These are phyloP conservation scores for Coniosporium tulheliwenetii DNA, from an alignment of 2,329 filamentous ascomycete genomes.

Conservation along the genomic window DNA sequence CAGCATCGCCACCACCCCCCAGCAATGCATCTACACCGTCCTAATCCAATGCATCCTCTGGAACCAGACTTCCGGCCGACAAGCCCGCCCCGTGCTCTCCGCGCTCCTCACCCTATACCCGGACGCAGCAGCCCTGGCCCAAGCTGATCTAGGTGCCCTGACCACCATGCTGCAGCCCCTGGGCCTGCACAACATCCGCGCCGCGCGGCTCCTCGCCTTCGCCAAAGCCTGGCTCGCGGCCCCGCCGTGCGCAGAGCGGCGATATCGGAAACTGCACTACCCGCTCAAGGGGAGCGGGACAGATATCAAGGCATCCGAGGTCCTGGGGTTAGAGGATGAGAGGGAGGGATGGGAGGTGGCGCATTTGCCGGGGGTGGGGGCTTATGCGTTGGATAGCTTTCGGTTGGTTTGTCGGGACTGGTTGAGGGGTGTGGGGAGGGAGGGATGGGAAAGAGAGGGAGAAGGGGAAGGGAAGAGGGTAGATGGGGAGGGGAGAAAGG, in stretches of 20 bases:
- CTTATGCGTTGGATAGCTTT: slow-evolving; percentile 81
- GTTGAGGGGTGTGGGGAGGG: slow-evolving; percentile 48
- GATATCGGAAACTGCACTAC: slow-evolving; percentile 32
- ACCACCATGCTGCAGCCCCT: not conserved
- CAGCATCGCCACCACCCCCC: not conserved
- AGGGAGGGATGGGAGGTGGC: slow-evolving; percentile 63
- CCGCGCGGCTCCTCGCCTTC: not conserved
- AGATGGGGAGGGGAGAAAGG: slow-evolving; percentile 29
- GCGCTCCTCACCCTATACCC: not conserved
- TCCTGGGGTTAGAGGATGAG: slow-evolving; percentile 24
- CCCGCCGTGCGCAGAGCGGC: not conserved
- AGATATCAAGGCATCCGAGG: slow-evolving; percentile 32
- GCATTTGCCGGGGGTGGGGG: slow-evolving; percentile 60
- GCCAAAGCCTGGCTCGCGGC: not conserved
- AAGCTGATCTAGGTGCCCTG: not conserved
- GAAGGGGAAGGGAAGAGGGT: slow-evolving; percentile 32
- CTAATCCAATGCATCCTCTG: slow-evolving; percentile 1
- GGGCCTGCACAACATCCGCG: slow-evolving; percentile 1
- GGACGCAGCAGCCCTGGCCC: not conserved
- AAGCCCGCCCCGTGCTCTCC: not conserved
- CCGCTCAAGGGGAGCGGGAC: slow-evolving; percentile 33
- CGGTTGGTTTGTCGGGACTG: slow-evolving; percentile 82
- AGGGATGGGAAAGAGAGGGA: slow-evolving; percentile 43
- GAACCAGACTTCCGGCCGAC: slow-evolving; percentile 1
- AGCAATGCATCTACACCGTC: not conserved